Evolutionary conservation across 495 filamentous ascomycete genomes (phyloP), one percentile per base, ranked within the genome.

Genomic region (Penicillium turbatum): DNA sequence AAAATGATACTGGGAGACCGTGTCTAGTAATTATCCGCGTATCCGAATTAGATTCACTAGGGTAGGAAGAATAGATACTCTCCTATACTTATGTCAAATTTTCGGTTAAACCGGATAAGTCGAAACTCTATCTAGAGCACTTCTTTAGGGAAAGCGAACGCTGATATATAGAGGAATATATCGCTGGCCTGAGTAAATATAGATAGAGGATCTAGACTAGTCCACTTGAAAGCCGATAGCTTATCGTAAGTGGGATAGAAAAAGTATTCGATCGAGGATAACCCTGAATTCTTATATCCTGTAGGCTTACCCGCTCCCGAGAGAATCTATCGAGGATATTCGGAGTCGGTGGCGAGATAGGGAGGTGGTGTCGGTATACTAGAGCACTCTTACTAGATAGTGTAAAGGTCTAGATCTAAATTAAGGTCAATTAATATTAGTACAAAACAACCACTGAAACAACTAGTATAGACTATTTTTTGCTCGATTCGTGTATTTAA

Each of bases 371-470:
- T 46, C 32, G 34, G 34, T 46, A 54, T 46, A 29, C 27, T 26
- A 54, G 51, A 54, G 32, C 24, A 54, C 32, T 54, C 42, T 8
- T 44, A 31, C 51, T n/a, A 54, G 41, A 40, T 38, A n/a, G n/a
- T n/a, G n/a, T n/a, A n/a, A n/a, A n/a, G n/a, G n/a, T n/a, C n/a
- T n/a, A n/a, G n/a, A n/a, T 30, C 27, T 8, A 30, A 30, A 30
- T 30, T 8, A 30, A 4, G 8, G 8, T 30, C 27, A 5, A 30
- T 8, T 8, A 30, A 30, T 30, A 5, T 30, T 30, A 30, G 27
- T 8, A 4, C 27, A 4, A 30, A 30, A 30, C 27, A 30, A 30
- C 8, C 27, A 30, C 8, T 30, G 27, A 30, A 30, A 30, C 27
- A 30, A 30, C 4, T 30, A 30, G 27, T 30, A 30, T 12, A 30